Conservation (phyloP, 768 basidiomycete species). For the Hygrophorus russula region DNA sequence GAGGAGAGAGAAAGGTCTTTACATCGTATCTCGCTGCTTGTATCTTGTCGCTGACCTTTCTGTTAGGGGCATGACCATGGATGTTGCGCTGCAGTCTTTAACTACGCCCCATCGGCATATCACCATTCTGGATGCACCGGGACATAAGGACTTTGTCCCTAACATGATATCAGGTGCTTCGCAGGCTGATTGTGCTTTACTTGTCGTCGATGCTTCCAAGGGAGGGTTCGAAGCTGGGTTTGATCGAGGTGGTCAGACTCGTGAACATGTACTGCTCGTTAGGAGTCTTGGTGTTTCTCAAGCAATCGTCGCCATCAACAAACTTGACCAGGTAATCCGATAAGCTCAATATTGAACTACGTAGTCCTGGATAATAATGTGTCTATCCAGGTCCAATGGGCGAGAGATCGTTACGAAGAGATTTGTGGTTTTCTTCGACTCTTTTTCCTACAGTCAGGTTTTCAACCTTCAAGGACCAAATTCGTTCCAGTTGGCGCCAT, state of each 20-base stretch:
- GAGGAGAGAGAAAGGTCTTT: constrained; percentile 87
- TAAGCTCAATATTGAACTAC: background rate
- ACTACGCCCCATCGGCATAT: constrained; percentile 66
- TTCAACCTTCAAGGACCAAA: constrained; percentile 61
- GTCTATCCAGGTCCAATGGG: constrained; percentile 70
- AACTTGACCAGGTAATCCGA: constrained; percentile 74
- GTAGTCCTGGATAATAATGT: background rate
- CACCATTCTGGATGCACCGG: constrained; percentile 94
- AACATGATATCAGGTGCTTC: constrained; percentile 99
- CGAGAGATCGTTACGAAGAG: constrained; percentile 71
- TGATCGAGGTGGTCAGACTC: constrained; percentile 86
- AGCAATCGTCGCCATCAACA: constrained; percentile 89
- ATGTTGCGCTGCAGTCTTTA: constrained; percentile 78
- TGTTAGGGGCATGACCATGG: constrained; percentile 91
- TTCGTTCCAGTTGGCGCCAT: constrained; percentile 90
- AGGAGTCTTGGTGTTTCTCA: constrained; percentile 88
- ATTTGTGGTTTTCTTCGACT: constrained; percentile 64
- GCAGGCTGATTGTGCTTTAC: constrained; percentile 89
- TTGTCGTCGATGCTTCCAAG: constrained; percentile 82
- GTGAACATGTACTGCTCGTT: constrained; percentile 88
- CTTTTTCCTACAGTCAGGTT: constrained; percentile 86
- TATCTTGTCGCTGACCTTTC: background rate
- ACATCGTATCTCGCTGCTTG: background rate
- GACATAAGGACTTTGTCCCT: constrained; percentile 95
- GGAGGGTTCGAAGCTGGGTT: constrained; percentile 98